Evolutionary conservation across 106 monocot species (phyloP), one percentile per base, ranked within the genome.

Genomic region (Dendrobium huoshanense): DNA sequence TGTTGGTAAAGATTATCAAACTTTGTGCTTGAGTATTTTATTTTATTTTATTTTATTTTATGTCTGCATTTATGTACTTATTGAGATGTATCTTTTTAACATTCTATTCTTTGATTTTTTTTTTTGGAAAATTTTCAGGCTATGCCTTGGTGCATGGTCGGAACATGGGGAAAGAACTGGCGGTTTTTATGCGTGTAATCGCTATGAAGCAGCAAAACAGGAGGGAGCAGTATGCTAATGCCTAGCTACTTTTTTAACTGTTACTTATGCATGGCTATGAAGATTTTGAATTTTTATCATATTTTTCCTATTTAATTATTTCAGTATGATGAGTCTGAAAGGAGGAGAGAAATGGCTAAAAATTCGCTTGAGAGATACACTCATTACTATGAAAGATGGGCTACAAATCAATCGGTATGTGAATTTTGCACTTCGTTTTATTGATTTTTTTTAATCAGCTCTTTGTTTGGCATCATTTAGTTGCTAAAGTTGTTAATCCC

Each of bases 111-210:
- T 17, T 70, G 4, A 56, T 42, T 75, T 45, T 74, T 78, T 2
- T 81, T n/a, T 37, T 37, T 3, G 37, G 40, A 78, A 9, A 81
- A 45, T 41, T 27, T 85, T 42, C 67, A 91, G 93, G 93, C 82
- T 94, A 82, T 94, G 93, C 83, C 93, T 94, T 80, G 93, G 92
- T 81, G 81, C 90, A 72, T 95, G 95, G 91, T 88, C 90, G 27
- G 95, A 95, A 41, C 95, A 95, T 83, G 95, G 92, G 78, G 95
- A 95, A 72, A 87, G 95, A 51, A 95, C 92, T 64, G 92, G 95
- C 75, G 92, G 92, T 76, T 95, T 95, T 76, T 92, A 95, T 90
- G 89, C 91, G 55, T 94, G 94, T 76, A 94, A 94, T 76, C 94
- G 94, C 37, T 95, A 92, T 76, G 95, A 95, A 85, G 75, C 92